phyloP scores from a whole-genome alignment of 2,329 filamentous ascomycete species.

The Aspergillus tamarii region DNA sequence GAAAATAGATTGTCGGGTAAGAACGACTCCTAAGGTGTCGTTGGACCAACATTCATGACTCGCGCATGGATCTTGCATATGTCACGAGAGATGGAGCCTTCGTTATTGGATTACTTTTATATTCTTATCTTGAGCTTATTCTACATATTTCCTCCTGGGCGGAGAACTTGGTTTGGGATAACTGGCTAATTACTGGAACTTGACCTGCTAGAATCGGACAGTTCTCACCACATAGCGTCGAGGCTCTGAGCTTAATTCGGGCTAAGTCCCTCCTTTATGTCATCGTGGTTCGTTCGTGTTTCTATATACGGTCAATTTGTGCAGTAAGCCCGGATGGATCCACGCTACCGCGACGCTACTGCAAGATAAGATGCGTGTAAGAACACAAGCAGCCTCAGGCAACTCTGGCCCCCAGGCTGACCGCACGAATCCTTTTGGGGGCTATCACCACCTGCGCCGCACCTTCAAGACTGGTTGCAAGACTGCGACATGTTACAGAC shows the following conservation, averaged over 20 bases:
- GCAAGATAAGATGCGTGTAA: background rate
- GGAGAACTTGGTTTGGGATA: background rate
- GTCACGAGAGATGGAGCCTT: background rate
- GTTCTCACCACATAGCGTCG: background rate
- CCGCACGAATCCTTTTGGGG: background rate
- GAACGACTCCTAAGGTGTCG: background rate
- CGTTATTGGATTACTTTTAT: background rate
- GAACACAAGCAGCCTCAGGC: background rate
- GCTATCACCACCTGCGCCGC: background rate
- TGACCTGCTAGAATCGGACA: background rate
- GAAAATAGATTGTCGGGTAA: background rate
- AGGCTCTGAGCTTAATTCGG: background rate
- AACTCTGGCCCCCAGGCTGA: background rate
- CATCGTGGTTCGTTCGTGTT: background rate
- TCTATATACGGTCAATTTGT: background rate
- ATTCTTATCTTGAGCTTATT: background rate
- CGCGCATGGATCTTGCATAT: background rate
- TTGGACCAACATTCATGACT: background rate
- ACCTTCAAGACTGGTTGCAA: background rate
- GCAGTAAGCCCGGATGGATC: background rate
- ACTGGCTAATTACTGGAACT: background rate
- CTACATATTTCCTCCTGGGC: background rate
- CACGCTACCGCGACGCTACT: background rate
- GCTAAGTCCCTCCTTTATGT: background rate
- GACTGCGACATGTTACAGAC: background rate